Percentiles rank a stretch among this genome's conserved stretches.
Evolutionary conservation across 176 grass and related monocot species (phyloP).

Genomic region (Ensete ventricosum): DNA sequence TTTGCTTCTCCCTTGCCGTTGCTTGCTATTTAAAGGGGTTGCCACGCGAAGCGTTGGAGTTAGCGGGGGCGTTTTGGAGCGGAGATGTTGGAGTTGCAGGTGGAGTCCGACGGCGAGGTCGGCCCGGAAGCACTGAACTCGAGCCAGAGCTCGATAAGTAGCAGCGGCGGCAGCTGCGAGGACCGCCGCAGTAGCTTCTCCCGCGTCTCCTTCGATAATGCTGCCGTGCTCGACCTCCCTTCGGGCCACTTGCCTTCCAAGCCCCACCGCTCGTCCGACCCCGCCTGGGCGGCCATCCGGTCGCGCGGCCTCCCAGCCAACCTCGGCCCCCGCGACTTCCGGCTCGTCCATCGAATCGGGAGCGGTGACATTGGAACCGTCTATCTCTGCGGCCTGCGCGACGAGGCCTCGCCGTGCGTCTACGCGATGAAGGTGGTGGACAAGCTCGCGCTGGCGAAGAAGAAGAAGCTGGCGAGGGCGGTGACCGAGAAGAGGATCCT

Average conservation of each 20-base stretch:
- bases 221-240: constrained; percentile 1
- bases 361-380: constrained; percentile 84
- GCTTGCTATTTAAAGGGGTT: neutral
- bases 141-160: constrained; percentile 68
- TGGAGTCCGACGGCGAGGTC: constrained; percentile 45
- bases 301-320: constrained; percentile 17
- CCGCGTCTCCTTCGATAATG: constrained; percentile 47
- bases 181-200: constrained; percentile 48
- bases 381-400: constrained; percentile 69
- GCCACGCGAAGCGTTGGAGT: neutral
- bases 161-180: constrained; percentile 26
- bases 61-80: neutral
- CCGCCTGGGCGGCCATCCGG: constrained; percentile 46
- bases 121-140: constrained; percentile 48
- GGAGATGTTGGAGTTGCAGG: constrained; percentile 10
- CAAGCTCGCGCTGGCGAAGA: constrained; percentile 59
- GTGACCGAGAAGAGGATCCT: constrained; percentile 78
- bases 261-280: constrained; percentile 65
- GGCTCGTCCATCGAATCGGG: constrained; percentile 68
- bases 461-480: constrained; percentile 80
- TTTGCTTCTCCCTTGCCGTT: neutral
- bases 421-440: constrained; percentile 99
- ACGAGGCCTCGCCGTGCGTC: constrained; percentile 17
- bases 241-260: constrained; percentile 21
- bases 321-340: constrained; percentile 80